phyloP scores from a whole-genome alignment of 2,329 filamentous ascomycete species.

The Beauveria medogensis region DNA sequence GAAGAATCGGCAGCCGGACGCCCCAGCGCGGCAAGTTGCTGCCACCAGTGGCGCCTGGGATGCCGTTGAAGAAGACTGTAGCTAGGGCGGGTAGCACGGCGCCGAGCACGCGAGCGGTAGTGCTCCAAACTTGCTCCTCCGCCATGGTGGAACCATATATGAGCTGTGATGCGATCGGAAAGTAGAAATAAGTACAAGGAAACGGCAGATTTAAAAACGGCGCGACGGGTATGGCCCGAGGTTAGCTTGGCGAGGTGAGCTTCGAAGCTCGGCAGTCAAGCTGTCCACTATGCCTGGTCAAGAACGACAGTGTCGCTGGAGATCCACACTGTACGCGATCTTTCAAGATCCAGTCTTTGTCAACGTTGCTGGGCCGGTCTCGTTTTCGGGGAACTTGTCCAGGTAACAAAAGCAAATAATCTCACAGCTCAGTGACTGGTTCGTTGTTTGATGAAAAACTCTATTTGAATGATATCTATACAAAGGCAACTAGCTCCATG shows the following conservation, averaged over 20 bases:
- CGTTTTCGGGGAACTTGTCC: neutral
- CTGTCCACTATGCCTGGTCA: neutral
- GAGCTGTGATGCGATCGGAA: neutral
- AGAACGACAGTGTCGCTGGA: neutral
- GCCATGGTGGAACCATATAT: neutral
- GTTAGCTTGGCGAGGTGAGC: neutral
- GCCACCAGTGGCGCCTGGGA: constrained; percentile 1
- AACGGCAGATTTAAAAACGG: neutral
- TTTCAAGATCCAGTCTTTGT: neutral
- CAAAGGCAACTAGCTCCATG: constrained; percentile 11
- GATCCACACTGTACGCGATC: constrained; percentile 8
- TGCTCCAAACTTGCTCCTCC: constrained; percentile 2
- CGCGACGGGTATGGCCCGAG: neutral
- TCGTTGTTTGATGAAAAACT: neutral
- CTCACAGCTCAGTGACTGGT: neutral
- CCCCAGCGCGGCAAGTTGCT: constrained; percentile 10
- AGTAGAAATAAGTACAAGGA: neutral
- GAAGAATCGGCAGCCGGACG: constrained; percentile 8
- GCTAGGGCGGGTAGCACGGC: constrained; percentile 3
- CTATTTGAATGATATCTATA: constrained; percentile 13
- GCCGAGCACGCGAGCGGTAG: neutral
- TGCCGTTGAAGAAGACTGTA: constrained; percentile 10
- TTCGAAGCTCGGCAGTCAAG: neutral
- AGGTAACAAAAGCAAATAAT: neutral
- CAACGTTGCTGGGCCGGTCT: neutral